These are phyloP conservation scores for Bjerkandera adusta DNA, from an alignment of 1,284 basidiomycete species.

Conservation along the genomic window DNA sequence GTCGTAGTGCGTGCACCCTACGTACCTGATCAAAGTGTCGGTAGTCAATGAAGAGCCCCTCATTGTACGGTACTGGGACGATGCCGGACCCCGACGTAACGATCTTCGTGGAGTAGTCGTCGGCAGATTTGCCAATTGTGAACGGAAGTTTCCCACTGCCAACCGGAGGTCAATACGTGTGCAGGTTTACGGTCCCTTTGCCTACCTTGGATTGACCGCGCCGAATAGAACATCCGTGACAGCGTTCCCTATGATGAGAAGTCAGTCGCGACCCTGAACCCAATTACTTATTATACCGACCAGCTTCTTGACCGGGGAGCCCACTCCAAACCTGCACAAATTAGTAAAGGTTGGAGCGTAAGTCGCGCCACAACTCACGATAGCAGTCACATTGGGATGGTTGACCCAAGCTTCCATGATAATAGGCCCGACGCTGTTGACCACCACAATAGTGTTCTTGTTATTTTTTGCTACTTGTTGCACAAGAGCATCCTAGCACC, in stretches of 20 bases:
- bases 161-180: too few species aligned
- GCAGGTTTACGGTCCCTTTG: too few species aligned
- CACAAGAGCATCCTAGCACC: conserved; percentile 51
- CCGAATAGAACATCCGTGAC: conserved; percentile 64
- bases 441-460: conserved; percentile 72
- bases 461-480: conserved; percentile 49
- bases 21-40: conserved; percentile 69
- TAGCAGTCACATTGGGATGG: conserved; percentile 54
- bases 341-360: background rate
- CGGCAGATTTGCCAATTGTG: conserved; percentile 39
- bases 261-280: conserved; percentile 1
- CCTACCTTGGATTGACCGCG: conserved; percentile 60
- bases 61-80: conserved; percentile 31
- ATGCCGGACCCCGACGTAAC: conserved; percentile 24
- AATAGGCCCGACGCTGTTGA: conserved; percentile 73
- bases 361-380: conserved; percentile 32
- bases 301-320: conserved; percentile 72
- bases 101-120: conserved; percentile 45
- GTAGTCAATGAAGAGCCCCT: conserved; percentile 69
- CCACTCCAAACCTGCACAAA: conserved; percentile 47
- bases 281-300: conserved; percentile 23
- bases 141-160: conserved; percentile 45
- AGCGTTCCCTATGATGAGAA: conserved; percentile 49
- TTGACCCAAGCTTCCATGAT: conserved; percentile 68
- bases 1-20: conserved; percentile 7